Evolutionary conservation across 805 yeast species (phyloP).

Genomic region (Teunomyces cretensis): DNA sequence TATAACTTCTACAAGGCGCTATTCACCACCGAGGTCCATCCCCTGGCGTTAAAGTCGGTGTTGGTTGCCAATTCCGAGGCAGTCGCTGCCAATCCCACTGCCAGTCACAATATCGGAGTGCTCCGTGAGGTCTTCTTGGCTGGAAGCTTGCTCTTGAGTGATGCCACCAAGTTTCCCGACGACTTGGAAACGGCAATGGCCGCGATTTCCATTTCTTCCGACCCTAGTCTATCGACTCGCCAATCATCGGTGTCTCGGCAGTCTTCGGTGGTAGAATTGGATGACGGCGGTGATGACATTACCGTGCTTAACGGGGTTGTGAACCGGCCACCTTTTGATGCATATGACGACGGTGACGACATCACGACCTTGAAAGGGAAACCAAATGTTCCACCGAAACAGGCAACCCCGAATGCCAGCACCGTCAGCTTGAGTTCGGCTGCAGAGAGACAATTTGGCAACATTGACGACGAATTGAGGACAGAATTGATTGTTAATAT

Average conservation of each 20-base stretch:
- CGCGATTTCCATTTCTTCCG: neutral
- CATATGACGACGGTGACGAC: conserved; percentile 21
- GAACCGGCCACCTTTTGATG: neutral
- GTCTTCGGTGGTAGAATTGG: conserved; percentile 4
- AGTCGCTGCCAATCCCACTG: conserved; percentile 38
- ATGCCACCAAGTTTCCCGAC: conserved; percentile 17
- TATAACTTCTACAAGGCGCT: conserved; percentile 19
- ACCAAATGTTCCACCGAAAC: neutral
- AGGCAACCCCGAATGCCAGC: neutral
- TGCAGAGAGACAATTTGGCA: conserved; percentile 10
- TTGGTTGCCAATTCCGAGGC: conserved; percentile 21
- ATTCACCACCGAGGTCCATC: conserved; percentile 24
- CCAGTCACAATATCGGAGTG: conserved; percentile 8
- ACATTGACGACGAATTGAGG: conserved; percentile 21
- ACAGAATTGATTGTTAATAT: conserved; percentile 23
- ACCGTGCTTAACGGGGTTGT: conserved; percentile 15
- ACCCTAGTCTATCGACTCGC: neutral
- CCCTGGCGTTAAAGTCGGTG: conserved; percentile 20
- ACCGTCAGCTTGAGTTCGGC: neutral
- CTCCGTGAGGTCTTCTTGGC: conserved; percentile 16
- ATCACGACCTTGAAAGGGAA: conserved; percentile 17
- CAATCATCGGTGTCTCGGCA: neutral
- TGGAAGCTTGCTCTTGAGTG: conserved; percentile 20
- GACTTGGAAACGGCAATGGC: conserved; percentile 1
- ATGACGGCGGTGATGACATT: conserved; percentile 23